Conservation (phyloP, 2,329 filamentous ascomycete species). For the Zasmidium citrigriseum region DNA sequence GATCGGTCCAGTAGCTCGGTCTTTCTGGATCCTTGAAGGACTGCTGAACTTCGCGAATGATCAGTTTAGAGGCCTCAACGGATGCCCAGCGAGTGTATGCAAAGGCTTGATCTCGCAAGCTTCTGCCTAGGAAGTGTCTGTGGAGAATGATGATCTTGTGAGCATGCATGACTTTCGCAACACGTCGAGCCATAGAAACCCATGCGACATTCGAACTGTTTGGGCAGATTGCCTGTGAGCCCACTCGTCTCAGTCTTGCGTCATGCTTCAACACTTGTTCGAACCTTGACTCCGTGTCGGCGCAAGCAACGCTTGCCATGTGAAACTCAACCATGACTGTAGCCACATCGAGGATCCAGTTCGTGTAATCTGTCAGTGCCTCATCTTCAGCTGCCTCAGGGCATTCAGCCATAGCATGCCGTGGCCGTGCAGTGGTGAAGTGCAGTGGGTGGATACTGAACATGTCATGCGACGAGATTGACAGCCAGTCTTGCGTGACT, state of each 20-base stretch:
- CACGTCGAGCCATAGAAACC: not conserved
- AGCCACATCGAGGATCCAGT: slow-evolving; percentile 5
- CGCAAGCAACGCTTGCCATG: slow-evolving; percentile 3
- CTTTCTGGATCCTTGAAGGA: slow-evolving; percentile 1
- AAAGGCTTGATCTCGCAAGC: slow-evolving; percentile 6
- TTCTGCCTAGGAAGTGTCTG: slow-evolving; percentile 6
- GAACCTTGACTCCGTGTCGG: not conserved
- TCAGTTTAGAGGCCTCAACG: slow-evolving; percentile 6
- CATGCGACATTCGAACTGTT: not conserved
- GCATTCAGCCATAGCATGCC: not conserved
- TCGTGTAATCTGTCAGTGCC: slow-evolving; percentile 3
- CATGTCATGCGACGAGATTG: slow-evolving; percentile 8
- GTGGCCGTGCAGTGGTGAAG: slow-evolving; percentile 5
- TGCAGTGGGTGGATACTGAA: slow-evolving; percentile 10
- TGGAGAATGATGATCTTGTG: slow-evolving; percentile 15
- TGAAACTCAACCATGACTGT: slow-evolving; percentile 9
- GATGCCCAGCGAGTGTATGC: slow-evolving; percentile 13
- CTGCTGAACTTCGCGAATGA: not conserved
- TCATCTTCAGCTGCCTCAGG: not conserved
- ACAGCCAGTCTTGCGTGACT: slow-evolving; percentile 10
- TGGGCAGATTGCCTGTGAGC: not conserved
- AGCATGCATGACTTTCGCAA: not conserved
- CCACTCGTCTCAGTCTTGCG: slow-evolving; percentile 3
- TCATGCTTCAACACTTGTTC: slow-evolving; percentile 11
- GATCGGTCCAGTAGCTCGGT: slow-evolving; percentile 3